Evolutionary conservation across 169 alveolate species (phyloP).

Genomic region (Cryptosporidium muris): DNA sequence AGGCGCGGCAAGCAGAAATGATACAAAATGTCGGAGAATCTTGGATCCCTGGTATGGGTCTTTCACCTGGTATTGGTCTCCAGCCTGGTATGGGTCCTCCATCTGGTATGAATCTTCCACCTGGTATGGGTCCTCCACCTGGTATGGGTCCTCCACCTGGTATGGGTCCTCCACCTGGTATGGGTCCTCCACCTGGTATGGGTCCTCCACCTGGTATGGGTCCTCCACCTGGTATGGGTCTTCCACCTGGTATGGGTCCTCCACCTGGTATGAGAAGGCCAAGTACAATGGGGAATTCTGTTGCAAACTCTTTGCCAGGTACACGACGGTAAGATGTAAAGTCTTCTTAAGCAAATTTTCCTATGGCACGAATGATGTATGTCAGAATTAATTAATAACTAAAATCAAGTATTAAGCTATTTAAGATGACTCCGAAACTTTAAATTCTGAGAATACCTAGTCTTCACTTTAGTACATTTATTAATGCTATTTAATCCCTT

Average conservation of each 20-base stretch:
- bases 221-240: slow-evolving; percentile 37
- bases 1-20: slow-evolving; percentile 59
- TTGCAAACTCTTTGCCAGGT: too few species aligned
- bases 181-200: slow-evolving; percentile 45
- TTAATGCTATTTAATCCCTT: too few species aligned
- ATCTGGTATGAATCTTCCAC: slow-evolving; percentile 30
- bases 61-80: slow-evolving; percentile 13
- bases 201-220: slow-evolving; percentile 44
- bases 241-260: slow-evolving; percentile 57
- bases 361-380: too few species aligned
- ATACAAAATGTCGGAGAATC: slow-evolving; percentile 60
- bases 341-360: too few species aligned
- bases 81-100: slow-evolving; percentile 50
- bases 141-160: slow-evolving; percentile 30
- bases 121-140: slow-evolving; percentile 63
- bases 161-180: slow-evolving; percentile 43
- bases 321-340: too few species aligned
- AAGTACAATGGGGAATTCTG: too few species aligned
- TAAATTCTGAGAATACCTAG: too few species aligned
- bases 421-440: too few species aligned
- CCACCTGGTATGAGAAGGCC: slow-evolving; percentile 10
- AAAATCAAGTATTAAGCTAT: too few species aligned
- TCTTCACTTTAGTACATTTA: too few species aligned
- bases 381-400: too few species aligned
- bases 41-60: slow-evolving; percentile 39